Evolutionary conservation across 371 early-diverging fungal genomes (phyloP), one percentile per base, ranked within the genome.

Genomic region (Actinomucor elegans): DNA sequence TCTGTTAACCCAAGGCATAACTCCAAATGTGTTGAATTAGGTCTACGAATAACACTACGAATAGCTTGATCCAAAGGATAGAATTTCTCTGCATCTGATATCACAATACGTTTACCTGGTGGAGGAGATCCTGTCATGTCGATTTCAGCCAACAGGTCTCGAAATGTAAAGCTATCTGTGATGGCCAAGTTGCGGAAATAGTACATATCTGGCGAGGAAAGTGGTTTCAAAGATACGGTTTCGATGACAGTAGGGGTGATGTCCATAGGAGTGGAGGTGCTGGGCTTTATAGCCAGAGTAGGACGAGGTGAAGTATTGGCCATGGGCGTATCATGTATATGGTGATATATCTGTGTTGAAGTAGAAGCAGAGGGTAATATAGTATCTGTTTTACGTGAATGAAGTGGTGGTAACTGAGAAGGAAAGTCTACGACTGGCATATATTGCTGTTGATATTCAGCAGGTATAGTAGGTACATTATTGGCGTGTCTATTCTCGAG

Each of bases 131-230:
- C 64, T 20, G 46, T 56, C 47, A 61, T 57, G n/a, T 70, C 71
- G 12, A 70, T 57, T 38, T 66, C 66, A 27, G 55, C 52, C 20
- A 70, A 11, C 3, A 66, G 23, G 28, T 70, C 66, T 27, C 66
- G 37, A 36, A 70, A 70, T 6, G 71, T 70, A 28, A 63, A 70
- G 1, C 49, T 41, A 20, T 70, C 64, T 8, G 67, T 66, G 35
- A 70, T 70, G 14, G 71, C 71, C 11, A 70, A 43, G 23, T 70
- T 70, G 17, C 61, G 63, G 18, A 70, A 48, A 49, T 60, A 64
- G 40, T 64, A 68, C 7, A 48, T 35, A 20, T 15, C 29, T 3
- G 10, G 21, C 4, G 46, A 17, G 24, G 57, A 37, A n/a, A 45
- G 20, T 38, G 43, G 47, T 12, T 48, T 54, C 11, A 70, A 60